Base-by-base conservation (phyloP, 345 rosid genomes). In the Aurinia saxatilis region DNA sequence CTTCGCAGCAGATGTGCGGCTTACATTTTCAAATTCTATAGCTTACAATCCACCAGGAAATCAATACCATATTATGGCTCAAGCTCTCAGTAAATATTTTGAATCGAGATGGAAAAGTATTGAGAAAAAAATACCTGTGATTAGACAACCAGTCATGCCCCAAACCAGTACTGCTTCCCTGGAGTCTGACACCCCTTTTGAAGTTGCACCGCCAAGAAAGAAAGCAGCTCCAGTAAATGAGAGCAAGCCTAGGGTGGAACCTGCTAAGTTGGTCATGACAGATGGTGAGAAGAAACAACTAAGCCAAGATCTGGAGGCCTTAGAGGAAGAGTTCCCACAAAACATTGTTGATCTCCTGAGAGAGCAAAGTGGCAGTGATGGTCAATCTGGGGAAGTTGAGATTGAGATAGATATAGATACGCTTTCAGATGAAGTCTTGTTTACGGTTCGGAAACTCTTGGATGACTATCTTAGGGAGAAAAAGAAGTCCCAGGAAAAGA, bases 21-120 rank as follows among this genome's bases (percentile, higher is more conserved):
- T 89, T 55, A 81, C 95, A 31, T 81, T 92, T 53, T 72, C 93
- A 16, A 92, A 92, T 81, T 78, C 97, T 5, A 70, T 79, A 78
- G 81, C 87, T 39, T 92, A 92, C 78, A 92, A 92, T 53, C 95
- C 97, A 3, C 82, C 84, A 23, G 88, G 85, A 62, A 84, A 92
- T 71, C 84, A 83, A 49, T 81, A 78, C 14, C 89, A 89, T 73
- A 3, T 13, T 11, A 87, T 89, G 93, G 97, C 95, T 18, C 80
- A 56, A 47, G 66, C 78, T 5, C 80, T 92, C 21, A 62, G 79
- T 59, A 82, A 87, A 58, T 65, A 23, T 65, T 92, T 92, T 77
- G 97, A 92, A 73, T 54, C 42, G 18, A 82, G 78, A 76, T 89
- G 96, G 96, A 92, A 87, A 80, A 57, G 68, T 51, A 76, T 92